A percentile compares a stretch with the other conserved stretches of the same genome.
Evolutionary conservation across 352 stramenopile species (phyloP).

Genomic region (Phytophthora tentaculata): DNA sequence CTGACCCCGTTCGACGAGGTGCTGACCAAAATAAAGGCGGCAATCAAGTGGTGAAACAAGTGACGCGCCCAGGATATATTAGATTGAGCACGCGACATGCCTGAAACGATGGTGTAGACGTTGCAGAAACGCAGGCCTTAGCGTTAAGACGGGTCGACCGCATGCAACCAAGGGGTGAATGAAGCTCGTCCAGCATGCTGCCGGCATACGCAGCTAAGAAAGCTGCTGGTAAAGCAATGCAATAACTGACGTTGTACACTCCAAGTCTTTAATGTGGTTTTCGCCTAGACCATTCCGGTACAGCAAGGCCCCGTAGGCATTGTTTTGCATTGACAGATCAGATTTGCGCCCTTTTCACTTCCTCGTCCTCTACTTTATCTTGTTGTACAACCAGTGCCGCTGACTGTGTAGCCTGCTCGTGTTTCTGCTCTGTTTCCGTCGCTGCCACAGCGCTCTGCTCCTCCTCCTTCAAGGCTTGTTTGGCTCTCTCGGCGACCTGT

Average conservation of each 20-base stretch:
- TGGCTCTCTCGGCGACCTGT: constrained; percentile 27
- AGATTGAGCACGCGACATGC: not conserved
- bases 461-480: constrained; percentile 29
- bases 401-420: not conserved
- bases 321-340: constrained; percentile 16
- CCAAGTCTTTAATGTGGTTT: not conserved
- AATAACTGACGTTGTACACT: constrained; percentile 5
- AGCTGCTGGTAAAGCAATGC: not conserved
- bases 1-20: constrained; percentile 71
- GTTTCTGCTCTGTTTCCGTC: constrained; percentile 11
- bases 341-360: constrained; percentile 22
- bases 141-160: not conserved
- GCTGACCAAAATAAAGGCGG: constrained; percentile 37
- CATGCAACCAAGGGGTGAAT: not conserved
- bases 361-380: constrained; percentile 9
- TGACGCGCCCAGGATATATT: not conserved
- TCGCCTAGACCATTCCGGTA: not conserved
- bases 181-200: not conserved
- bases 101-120: not conserved
- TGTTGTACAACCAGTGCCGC: constrained; percentile 31
- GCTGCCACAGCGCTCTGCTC: constrained; percentile 14
- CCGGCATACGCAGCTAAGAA: not conserved
- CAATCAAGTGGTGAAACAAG: constrained; percentile 26
- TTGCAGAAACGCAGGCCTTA: not conserved
- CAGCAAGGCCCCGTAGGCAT: not conserved